A percentile compares a stretch with the other conserved stretches of the same genome.
Evolutionary conservation across 1,284 basidiomycete genomes (phyloP).

Genomic region (Ceratobasidium sp.): DNA sequence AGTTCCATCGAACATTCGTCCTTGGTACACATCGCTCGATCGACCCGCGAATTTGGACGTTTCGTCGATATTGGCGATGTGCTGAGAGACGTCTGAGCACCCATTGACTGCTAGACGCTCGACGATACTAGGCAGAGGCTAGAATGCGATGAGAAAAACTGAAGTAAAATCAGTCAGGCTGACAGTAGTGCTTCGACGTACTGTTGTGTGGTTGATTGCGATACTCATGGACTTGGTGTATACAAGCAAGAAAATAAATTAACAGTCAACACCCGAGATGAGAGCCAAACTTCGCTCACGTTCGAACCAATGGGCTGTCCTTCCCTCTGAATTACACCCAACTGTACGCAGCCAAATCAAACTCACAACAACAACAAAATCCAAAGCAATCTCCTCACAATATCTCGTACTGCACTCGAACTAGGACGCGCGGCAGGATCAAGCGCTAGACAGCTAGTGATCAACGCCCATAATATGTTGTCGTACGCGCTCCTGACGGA

Average conservation of each 20-base stretch:
- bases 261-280: not conserved
- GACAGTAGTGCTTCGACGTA: not conserved
- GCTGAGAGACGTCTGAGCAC: constrained; percentile 6
- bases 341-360: not conserved
- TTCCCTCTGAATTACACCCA: constrained; percentile 18
- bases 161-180: not conserved
- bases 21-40: constrained; percentile 27
- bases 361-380: not conserved
- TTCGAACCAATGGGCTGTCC: not conserved
- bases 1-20: not conserved
- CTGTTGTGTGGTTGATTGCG: constrained; percentile 20
- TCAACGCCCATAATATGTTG: constrained; percentile 13
- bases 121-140: constrained; percentile 16
- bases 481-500: constrained; percentile 10
- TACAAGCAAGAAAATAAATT: not conserved
- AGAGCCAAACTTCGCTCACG: constrained; percentile 3
- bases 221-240: not conserved
- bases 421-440: constrained; percentile 6
- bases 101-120: constrained; percentile 21
- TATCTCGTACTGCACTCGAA: constrained; percentile 9
- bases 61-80: constrained; percentile 19
- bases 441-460: not conserved
- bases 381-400: not conserved
- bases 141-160: not conserved
- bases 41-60: not conserved